Base-by-base conservation (phyloP, 2,329 filamentous ascomycete genomes). In the Cercospora janseana region DNA sequence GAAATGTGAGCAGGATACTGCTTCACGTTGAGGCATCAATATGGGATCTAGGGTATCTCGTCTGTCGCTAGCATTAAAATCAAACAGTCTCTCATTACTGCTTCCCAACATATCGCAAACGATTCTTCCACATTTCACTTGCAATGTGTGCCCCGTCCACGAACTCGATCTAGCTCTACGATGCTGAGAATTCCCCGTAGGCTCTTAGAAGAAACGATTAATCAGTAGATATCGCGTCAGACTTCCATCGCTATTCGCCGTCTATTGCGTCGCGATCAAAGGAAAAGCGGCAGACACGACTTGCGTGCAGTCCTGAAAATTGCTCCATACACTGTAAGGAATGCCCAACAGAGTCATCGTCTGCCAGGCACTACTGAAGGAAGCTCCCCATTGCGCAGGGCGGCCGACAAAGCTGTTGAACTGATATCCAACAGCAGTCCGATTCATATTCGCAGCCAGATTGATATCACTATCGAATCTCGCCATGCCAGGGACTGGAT, bases 401-500 rank as follows among this genome's bases (percentile, higher is more conserved):
- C 64, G 63, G 15, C 60, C 56, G 1, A 69, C 64, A 21, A 71
- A 69, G 12, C 59, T 64, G 51, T 60, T 57, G 20, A 48, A 42
- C 27, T 51, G 54, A n/a, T 26, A 40, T 7, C 44, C 47, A 31
- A 46, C 46, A 45, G 12, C 49, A 5, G 40, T 52, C 9, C 23
- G 13, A 10, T 52, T 57, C 9, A 46, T 43, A 27, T 63, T 59
- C 8, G 58, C 54, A 6, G 63, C 59, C 0, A 70, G 50, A 46
- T 66, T 66, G 31, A 59, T 58, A 34, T 70, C 68, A 23, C 56
- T 60, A 2, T 66, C 62, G 27, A 70, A 65, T 13, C 64, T 59
- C 10, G 64, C 53, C 6, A 64, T 56, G 6, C 59, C 61, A 6
- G 56, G 24, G 8, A 2, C 56, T 49, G 18, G 63, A 23, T 57